These are phyloP conservation scores for Ophiosphaerella korrae DNA, from an alignment of 2,329 filamentous ascomycete genomes.

Conservation along the genomic window DNA sequence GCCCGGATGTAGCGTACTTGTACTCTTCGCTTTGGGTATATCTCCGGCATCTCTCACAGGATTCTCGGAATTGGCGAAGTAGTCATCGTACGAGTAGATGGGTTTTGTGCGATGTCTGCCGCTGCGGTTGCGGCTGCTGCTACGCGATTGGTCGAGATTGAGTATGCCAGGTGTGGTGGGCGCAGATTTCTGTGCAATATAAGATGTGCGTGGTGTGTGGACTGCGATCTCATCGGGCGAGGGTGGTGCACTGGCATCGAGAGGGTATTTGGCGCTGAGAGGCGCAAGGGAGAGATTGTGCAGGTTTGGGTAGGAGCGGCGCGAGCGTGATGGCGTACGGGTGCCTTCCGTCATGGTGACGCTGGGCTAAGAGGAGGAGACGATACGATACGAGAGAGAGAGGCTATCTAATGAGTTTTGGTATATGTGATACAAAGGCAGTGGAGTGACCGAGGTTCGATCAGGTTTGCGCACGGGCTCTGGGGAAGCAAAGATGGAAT, in stretches of 20 bases:
- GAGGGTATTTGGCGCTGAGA: slow-evolving; percentile 60
- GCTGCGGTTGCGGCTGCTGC: slow-evolving; percentile 26
- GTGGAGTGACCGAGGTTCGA: slow-evolving; percentile 36
- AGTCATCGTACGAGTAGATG: slow-evolving; percentile 39
- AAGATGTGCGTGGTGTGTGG: slow-evolving; percentile 48
- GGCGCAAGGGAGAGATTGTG: slow-evolving; percentile 66
- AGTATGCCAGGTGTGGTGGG: slow-evolving; percentile 57
- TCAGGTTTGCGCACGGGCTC: slow-evolving; percentile 25
- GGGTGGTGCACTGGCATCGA: slow-evolving; percentile 50
- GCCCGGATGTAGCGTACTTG: slow-evolving; percentile 45
- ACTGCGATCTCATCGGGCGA: slow-evolving; percentile 33
- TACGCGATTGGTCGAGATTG: slow-evolving; percentile 47
- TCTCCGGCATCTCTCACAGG: slow-evolving; percentile 34
- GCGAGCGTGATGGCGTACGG: slow-evolving; percentile 37
- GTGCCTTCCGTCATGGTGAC: slow-evolving; percentile 28
- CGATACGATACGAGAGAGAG: background rate
- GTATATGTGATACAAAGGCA: slow-evolving; percentile 4
- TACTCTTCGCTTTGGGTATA: slow-evolving; percentile 55
- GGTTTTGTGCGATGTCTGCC: slow-evolving; percentile 42
- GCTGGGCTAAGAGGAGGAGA: background rate
- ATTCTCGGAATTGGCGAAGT: slow-evolving; percentile 33
- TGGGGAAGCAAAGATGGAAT: slow-evolving; percentile 15
- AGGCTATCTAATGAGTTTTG: background rate
- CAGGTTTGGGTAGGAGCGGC: slow-evolving; percentile 65
- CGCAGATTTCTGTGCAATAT: slow-evolving; percentile 55